Evolutionary conservation across 2,329 filamentous ascomycete genomes (phyloP).

Genomic region (Verticillium nubilum): DNA sequence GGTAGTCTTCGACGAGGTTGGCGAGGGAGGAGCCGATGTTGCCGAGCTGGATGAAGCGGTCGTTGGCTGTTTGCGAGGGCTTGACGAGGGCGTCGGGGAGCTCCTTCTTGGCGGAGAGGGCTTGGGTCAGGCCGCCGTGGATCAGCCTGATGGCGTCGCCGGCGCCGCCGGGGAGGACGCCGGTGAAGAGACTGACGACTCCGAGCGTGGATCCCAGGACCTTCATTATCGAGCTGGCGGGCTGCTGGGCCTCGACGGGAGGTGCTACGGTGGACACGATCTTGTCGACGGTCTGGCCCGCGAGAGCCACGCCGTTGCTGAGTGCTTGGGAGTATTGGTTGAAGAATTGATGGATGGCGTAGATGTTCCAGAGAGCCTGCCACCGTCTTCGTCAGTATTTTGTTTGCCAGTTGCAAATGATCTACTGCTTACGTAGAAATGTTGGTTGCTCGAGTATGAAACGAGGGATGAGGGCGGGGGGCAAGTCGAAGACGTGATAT

Average conservation of each 20-base stretch:
- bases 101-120: slow-evolving; percentile 8
- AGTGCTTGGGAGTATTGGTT: slow-evolving; percentile 20
- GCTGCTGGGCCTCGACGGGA: slow-evolving; percentile 12
- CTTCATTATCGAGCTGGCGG: slow-evolving; percentile 11
- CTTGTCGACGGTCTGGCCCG: slow-evolving; percentile 16
- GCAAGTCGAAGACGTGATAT: slow-evolving; percentile 18
- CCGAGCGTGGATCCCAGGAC: slow-evolving; percentile 11
- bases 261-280: slow-evolving; percentile 19
- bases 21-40: slow-evolving; percentile 17
- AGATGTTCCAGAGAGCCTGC: slow-evolving; percentile 20
- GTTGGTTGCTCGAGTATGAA: slow-evolving; percentile 16
- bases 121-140: slow-evolving; percentile 8
- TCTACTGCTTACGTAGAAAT: slow-evolving; percentile 17
- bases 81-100: slow-evolving; percentile 8
- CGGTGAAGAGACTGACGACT: slow-evolving; percentile 13
- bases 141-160: slow-evolving; percentile 13
- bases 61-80: slow-evolving; percentile 14
- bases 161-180: slow-evolving; percentile 14
- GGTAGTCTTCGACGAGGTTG: slow-evolving; percentile 18
- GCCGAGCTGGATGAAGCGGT: slow-evolving; percentile 18
- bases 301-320: slow-evolving; percentile 17
- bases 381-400: not conserved
- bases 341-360: slow-evolving; percentile 21
- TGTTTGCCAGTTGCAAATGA: not conserved
- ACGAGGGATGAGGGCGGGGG: slow-evolving; percentile 11